phyloP scores from a whole-genome alignment of 495 filamentous ascomycete genomes.

The Neurospora sp. region DNA sequence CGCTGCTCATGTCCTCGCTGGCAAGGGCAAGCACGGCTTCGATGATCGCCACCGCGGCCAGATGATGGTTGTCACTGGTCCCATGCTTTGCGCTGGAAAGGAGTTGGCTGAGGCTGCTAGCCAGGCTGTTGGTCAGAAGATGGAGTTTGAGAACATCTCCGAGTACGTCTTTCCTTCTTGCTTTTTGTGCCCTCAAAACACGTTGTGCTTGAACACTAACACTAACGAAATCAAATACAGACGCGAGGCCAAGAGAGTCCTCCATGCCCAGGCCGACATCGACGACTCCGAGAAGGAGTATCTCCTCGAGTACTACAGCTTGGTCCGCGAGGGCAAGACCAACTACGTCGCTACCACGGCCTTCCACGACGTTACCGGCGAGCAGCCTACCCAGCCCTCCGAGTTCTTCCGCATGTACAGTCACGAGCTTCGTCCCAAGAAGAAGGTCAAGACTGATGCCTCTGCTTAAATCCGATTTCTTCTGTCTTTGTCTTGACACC shows the following conservation, averaged over 20 bases:
- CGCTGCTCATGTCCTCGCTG: conserved; percentile 41
- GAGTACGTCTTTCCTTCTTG: conserved; percentile 22
- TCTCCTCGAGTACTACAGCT: conserved; percentile 47
- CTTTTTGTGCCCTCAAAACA: not conserved
- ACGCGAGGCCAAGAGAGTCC: conserved; percentile 37
- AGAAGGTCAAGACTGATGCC: conserved; percentile 20
- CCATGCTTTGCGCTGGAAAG: conserved; percentile 41
- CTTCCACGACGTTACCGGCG: conserved; percentile 45
- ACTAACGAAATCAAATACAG: conserved; percentile 14
- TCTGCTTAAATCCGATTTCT: not conserved
- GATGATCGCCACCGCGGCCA: conserved; percentile 45
- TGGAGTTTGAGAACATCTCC: conserved; percentile 46
- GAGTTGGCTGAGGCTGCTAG: conserved; percentile 43
- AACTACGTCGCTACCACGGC: conserved; percentile 49
- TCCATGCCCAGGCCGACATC: conserved; percentile 29
- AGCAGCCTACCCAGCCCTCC: conserved; percentile 36
- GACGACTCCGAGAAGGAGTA: conserved; percentile 43
- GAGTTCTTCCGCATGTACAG: conserved; percentile 46
- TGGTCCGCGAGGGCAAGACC: conserved; percentile 50
- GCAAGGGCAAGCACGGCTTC: conserved; percentile 45
- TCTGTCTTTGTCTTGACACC: not conserved
- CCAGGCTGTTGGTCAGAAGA: conserved; percentile 35
- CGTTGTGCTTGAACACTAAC: not conserved
- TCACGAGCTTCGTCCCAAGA: conserved; percentile 36
- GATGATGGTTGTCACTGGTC: conserved; percentile 46